phyloP scores from a whole-genome alignment of 306 rosid genomes.

The Cicer bijugum region DNA sequence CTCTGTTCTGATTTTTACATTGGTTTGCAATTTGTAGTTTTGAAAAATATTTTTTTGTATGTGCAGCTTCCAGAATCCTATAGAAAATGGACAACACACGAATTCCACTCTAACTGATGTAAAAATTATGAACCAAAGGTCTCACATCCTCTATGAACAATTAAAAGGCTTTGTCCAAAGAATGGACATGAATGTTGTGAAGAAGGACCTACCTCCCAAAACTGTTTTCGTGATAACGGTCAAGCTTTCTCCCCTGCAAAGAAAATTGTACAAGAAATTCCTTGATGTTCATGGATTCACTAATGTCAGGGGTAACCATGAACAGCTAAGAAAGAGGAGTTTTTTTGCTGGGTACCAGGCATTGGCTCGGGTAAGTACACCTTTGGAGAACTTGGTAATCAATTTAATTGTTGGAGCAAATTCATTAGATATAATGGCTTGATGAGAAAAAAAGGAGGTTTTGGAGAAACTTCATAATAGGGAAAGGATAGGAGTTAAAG shows the following conservation, averaged over 20 bases:
- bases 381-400: slow-evolving; percentile 27
- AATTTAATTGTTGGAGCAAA: slow-evolving; percentile 37
- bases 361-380: slow-evolving; percentile 80
- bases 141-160: slow-evolving; percentile 89
- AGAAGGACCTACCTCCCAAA: slow-evolving; percentile 96
- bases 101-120: slow-evolving; percentile 89
- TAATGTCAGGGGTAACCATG: slow-evolving; percentile 58
- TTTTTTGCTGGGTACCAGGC: slow-evolving; percentile 98
- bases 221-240: slow-evolving; percentile 94
- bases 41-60: slow-evolving; percentile 33
- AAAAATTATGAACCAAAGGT: slow-evolving; percentile 98
- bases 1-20: slow-evolving; percentile 32
- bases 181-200: slow-evolving; percentile 96
- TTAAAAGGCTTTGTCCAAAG: slow-evolving; percentile 96
- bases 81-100: slow-evolving; percentile 97
- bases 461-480: slow-evolving; percentile 5
- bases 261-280: slow-evolving; percentile 86
- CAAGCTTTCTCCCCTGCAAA: slow-evolving; percentile 90
- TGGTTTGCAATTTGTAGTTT: slow-evolving; percentile 31
- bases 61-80: slow-evolving; percentile 96
- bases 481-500: slow-evolving; percentile 18
- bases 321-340: slow-evolving; percentile 71
- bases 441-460: slow-evolving; percentile 11
- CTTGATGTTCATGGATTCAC: slow-evolving; percentile 94
- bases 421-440: slow-evolving; percentile 13